Evolutionary conservation across 495 filamentous ascomycete genomes (phyloP), one percentile per base, ranked within the genome.

Genomic region (Podospora sp.): DNA sequence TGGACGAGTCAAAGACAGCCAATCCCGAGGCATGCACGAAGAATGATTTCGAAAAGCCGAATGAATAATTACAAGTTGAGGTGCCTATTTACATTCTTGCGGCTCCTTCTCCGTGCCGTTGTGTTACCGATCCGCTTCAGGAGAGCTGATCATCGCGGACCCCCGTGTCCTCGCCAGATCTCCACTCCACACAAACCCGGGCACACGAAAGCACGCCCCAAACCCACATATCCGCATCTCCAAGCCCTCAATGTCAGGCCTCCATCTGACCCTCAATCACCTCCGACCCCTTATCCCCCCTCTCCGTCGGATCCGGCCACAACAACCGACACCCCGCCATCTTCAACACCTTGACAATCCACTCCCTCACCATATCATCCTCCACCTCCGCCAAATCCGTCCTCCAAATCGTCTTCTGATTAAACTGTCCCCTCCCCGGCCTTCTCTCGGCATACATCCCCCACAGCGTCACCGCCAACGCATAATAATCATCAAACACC

Each of bases 401-500:
- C 60, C 57, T 59, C 65, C 35, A 52, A 27, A 70, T 65, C 16
- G 63, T 60, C 26, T 22, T 61, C 12, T 60, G 60, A 22, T 70
- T 70, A 20, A 70, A 70, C 68, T 70, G 68, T n/a, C 57, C 9
- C n/a, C 21, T 56, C 16, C 46, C 29, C 3, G 68, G 64, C 27
- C 14, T 55, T 53, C 66, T 67, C 11, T 60, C 68, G 6, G 60
- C 60, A n/a, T 63, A 70, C 40, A 70, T 55, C 14, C 36, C 25
- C 68, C 68, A 70, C 9, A 70, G 55, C n/a, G 68, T 67, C 25
- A 70, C 49, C 9, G 68, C 68, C 40, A 70, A 56, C 11, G 68
- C 65, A 22, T 67, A 70, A 50, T 70, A 70, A 51, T 70, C 68
- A 25, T 70, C 68, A 65, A 70, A 70, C 26, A 70, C 68, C 0